These are phyloP conservation scores for Centrapalus pauciflorus DNA, from an alignment of 129 eudicot genomes.

Conservation along the genomic window DNA sequence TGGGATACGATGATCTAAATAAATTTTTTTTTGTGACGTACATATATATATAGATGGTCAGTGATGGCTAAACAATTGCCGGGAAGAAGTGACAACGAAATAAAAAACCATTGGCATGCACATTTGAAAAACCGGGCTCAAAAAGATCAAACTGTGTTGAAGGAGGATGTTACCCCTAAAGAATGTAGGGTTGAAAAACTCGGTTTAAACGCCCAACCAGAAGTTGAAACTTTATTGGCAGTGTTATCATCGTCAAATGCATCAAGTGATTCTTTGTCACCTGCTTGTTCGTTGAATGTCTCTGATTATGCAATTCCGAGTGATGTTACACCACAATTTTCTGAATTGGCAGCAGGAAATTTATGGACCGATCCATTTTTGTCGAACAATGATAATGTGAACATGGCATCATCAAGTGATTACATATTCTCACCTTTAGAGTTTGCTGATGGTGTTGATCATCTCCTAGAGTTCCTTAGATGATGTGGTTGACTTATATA, in stretches of 20 bases:
- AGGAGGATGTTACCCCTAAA: not conserved
- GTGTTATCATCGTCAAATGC: constrained; percentile 5
- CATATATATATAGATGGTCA: constrained; percentile 37
- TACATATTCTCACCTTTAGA: constrained; percentile 15
- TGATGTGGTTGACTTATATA: too few species aligned
- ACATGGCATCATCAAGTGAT: constrained; percentile 16
- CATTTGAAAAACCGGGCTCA: constrained; percentile 15
- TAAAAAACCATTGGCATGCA: constrained; percentile 46
- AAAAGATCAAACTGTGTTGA: not conserved
- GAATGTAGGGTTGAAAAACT: not conserved
- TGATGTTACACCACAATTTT: constrained; percentile 20
- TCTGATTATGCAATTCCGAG: constrained; percentile 15
- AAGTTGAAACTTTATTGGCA: constrained; percentile 18
- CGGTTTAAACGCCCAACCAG: not conserved
- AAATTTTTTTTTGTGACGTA: not conserved
- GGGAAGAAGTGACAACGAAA: constrained; percentile 51
- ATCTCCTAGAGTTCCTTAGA: too few species aligned
- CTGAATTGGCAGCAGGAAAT: not conserved
- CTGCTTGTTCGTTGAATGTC: constrained; percentile 15
- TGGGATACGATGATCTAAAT: not conserved
- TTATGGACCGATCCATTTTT: constrained; percentile 12
- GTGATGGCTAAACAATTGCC: constrained; percentile 33
- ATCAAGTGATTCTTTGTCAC: constrained; percentile 15
- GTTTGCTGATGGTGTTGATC: too few species aligned
- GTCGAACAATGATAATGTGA: constrained; percentile 1